phyloP scores from a whole-genome alignment of 2,329 filamentous ascomycete species.

The Sordariomycetes sp. region DNA sequence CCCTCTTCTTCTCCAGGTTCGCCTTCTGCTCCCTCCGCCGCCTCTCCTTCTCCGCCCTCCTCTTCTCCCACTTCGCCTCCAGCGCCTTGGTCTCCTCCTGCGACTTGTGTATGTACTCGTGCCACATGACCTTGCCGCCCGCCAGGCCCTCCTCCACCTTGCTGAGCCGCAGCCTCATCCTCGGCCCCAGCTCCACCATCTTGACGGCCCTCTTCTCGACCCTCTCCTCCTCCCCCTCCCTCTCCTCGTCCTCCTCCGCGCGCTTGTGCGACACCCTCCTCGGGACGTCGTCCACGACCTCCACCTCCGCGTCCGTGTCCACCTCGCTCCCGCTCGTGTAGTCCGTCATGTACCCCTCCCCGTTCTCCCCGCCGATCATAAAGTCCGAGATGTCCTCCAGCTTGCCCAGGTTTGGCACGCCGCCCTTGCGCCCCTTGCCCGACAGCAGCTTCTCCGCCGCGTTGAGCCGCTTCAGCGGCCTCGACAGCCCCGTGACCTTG shows the following conservation, averaged over 20 bases:
- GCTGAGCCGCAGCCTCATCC: constrained; percentile 78
- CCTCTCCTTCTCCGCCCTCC: constrained; percentile 69
- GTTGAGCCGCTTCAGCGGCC: constrained; percentile 72
- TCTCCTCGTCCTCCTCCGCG: constrained; percentile 19
- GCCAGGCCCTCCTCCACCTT: constrained; percentile 96
- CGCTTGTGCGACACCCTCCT: constrained; percentile 41
- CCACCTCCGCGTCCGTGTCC: constrained; percentile 92
- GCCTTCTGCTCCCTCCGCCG: constrained; percentile 75
- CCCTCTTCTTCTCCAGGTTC: constrained; percentile 80
- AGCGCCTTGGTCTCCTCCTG: constrained; percentile 66
- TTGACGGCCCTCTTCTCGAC: constrained; percentile 86
- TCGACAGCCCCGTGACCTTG: constrained; percentile 73
- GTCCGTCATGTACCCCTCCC: constrained; percentile 77
- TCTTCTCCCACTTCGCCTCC: constrained; percentile 73
- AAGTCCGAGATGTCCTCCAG: constrained; percentile 92
- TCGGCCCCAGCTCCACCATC: constrained; percentile 81
- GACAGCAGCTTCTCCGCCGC: constrained; percentile 71
- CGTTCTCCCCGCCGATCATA: constrained; percentile 71
- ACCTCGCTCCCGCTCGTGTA: constrained; percentile 77
- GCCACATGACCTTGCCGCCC: constrained; percentile 89
- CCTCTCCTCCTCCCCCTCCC: constrained; percentile 33
- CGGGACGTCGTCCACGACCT: constrained; percentile 58
- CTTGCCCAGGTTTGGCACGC: constrained; percentile 79
- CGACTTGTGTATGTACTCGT: constrained; percentile 84
- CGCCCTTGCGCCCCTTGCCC: constrained; percentile 52